A percentile compares a stretch with the other conserved stretches of the same genome.
These are phyloP conservation scores for Trichophyton rubrum DNA, from an alignment of 2,329 filamentous ascomycete genomes.

Conservation along the genomic window DNA sequence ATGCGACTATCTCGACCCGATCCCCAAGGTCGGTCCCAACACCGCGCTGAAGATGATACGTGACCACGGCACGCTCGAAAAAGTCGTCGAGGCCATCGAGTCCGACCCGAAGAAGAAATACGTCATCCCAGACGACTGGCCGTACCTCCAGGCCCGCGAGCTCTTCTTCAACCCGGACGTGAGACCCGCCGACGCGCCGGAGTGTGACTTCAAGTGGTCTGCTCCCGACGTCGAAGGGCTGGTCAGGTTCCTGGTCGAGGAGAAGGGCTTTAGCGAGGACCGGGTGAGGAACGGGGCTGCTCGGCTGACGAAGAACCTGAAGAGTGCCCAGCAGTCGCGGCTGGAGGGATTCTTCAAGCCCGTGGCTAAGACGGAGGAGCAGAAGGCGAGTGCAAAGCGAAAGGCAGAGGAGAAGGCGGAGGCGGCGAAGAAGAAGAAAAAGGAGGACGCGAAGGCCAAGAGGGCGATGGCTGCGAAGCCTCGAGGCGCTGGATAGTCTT, in stretches of 20 bases:
- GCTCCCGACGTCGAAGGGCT: conserved; percentile 81
- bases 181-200: conserved; percentile 63
- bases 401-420: conserved; percentile 89
- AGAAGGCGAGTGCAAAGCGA: conserved; percentile 75
- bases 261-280: conserved; percentile 96
- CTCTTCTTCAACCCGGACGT: conserved; percentile 91
- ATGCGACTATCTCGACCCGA: conserved; percentile 93
- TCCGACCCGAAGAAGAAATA: conserved; percentile 68
- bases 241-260: conserved; percentile 75
- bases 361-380: conserved; percentile 71
- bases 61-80: conserved; percentile 78
- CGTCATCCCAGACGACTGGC: conserved; percentile 89
- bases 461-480: conserved; percentile 82
- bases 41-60: conserved; percentile 90
- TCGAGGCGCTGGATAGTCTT: conserved; percentile 43
- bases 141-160: conserved; percentile 77
- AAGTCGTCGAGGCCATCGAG: conserved; percentile 68
- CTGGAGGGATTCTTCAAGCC: conserved; percentile 97
- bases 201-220: conserved; percentile 98
- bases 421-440: conserved; percentile 88
- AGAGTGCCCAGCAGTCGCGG: conserved; percentile 77
- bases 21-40: conserved; percentile 84
- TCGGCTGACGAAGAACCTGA: conserved; percentile 77
- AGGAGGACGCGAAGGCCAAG: conserved; percentile 91
- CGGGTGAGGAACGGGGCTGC: conserved; percentile 68